phyloP scores from a whole-genome alignment of 768 basidiomycete genomes.

The Lactarius sp. region DNA sequence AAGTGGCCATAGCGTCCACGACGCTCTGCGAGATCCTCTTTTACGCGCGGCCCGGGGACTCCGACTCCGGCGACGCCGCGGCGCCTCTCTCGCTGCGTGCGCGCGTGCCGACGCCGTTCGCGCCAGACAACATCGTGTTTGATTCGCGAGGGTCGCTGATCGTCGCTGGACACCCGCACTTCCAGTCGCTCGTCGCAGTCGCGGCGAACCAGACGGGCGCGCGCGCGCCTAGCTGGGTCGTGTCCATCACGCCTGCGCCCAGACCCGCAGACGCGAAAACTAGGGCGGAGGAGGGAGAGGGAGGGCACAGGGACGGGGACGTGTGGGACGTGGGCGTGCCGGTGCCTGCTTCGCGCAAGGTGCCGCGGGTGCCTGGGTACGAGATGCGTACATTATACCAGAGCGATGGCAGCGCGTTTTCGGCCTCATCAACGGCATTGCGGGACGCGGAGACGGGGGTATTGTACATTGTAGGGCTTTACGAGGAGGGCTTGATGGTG shows the following conservation, averaged over 20 bases:
- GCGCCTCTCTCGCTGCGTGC: slow-evolving; percentile 36
- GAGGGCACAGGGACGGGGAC: neutral
- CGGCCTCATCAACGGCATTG: slow-evolving; percentile 48
- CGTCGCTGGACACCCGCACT: slow-evolving; percentile 64
- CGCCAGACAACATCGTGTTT: slow-evolving; percentile 57
- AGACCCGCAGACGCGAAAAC: slow-evolving; percentile 21
- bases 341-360: slow-evolving; percentile 42
- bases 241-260: slow-evolving; percentile 38
- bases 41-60: slow-evolving; percentile 50
- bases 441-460: slow-evolving; percentile 44
- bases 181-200: slow-evolving; percentile 45
- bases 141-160: slow-evolving; percentile 45
- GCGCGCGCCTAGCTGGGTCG: slow-evolving; percentile 54
- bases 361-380: slow-evolving; percentile 35
- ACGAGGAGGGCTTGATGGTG: slow-evolving; percentile 50
- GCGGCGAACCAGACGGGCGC: slow-evolving; percentile 41
- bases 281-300: neutral
- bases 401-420: slow-evolving; percentile 61
- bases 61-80: slow-evolving; percentile 43
- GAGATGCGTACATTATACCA: slow-evolving; percentile 64
- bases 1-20: slow-evolving; percentile 56
- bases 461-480: slow-evolving; percentile 55
- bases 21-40: slow-evolving; percentile 44
- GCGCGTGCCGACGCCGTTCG: slow-evolving; percentile 49
- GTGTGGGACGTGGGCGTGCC: slow-evolving; percentile 45